Conservation (phyloP, 1,284 basidiomycete genomes). For the Ustilago sp. region DNA sequence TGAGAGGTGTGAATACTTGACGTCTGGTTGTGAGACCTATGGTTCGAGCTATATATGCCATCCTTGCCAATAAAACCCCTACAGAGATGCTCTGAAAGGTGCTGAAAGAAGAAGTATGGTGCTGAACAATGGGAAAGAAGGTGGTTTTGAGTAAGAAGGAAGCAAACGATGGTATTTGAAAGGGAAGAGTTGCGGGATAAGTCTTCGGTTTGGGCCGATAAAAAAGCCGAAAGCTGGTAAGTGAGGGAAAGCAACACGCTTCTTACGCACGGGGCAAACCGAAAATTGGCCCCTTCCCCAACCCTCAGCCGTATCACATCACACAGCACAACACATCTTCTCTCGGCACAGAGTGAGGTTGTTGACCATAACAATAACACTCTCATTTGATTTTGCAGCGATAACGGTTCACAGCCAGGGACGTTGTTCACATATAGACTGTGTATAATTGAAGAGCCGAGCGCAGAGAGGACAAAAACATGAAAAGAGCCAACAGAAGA, state of each 20-base stretch:
- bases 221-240: conserved; percentile 7
- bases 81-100: too few relatives aligned
- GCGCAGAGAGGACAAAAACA: background rate
- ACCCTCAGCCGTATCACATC: background rate
- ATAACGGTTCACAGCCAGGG: background rate
- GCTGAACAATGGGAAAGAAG: background rate
- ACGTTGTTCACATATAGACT: conserved; percentile 16
- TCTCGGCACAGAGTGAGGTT: too few relatives aligned
- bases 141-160: background rate
- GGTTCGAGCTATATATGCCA: background rate
- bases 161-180: background rate
- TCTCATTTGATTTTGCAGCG: too few relatives aligned
- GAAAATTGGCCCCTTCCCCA: background rate
- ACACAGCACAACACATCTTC: background rate
- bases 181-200: conserved; percentile 1
- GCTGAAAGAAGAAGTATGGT: too few relatives aligned
- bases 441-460: conserved; percentile 14
- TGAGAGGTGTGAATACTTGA: background rate
- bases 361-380: too few relatives aligned
- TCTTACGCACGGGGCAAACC: conserved; percentile 6
- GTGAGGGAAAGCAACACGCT: too few relatives aligned
- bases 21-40: background rate
- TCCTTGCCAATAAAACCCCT: background rate
- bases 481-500: conserved; percentile 3
- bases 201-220: background rate